A percentile compares a stretch with the other conserved stretches of the same genome.
Conservation (phyloP, 2,329 filamentous ascomycete species). For the Sporothrix humicola region DNA sequence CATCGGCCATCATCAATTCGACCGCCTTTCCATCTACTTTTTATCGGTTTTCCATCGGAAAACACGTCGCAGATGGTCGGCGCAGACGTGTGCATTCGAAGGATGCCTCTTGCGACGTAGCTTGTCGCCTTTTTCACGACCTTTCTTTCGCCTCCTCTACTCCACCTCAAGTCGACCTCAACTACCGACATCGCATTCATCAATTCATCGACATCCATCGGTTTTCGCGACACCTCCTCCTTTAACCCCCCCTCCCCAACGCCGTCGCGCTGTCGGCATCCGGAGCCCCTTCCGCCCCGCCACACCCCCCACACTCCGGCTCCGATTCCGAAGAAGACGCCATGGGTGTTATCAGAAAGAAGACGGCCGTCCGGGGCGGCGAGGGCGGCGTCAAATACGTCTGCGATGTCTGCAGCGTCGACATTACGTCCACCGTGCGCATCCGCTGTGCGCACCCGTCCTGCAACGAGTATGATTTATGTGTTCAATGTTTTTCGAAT, state of each 20-base stretch:
- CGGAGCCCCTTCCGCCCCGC: slow-evolving; percentile 35
- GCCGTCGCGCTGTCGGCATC: slow-evolving; percentile 36
- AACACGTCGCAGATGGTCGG: slow-evolving; percentile 35
- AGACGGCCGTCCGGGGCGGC: slow-evolving; percentile 81
- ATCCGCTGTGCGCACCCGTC: slow-evolving; percentile 84
- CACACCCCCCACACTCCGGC: slow-evolving; percentile 30
- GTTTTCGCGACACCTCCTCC: not conserved
- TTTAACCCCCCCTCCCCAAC: too few relatives aligned
- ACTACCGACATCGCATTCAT: not conserved
- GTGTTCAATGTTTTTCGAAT: slow-evolving; percentile 89
- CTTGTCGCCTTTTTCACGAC: not conserved
- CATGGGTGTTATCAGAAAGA: slow-evolving; percentile 97
- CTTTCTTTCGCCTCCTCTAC: not conserved
- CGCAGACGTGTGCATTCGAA: slow-evolving; percentile 30
- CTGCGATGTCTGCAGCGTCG: slow-evolving; percentile 94
- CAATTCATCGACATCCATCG: not conserved
- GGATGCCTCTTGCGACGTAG: slow-evolving; percentile 28
- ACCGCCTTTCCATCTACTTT: too few relatives aligned
- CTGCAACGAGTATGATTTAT: slow-evolving; percentile 95
- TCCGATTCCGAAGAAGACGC: slow-evolving; percentile 38
- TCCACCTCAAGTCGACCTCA: not conserved
- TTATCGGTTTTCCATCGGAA: slow-evolving; percentile 36
- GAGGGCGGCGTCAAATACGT: slow-evolving; percentile 95
- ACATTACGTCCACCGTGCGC: slow-evolving; percentile 97
- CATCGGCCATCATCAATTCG: slow-evolving; percentile 11